Conservation (phyloP, 148 eudicot species). For the Fagopyrum homotropicum region DNA sequence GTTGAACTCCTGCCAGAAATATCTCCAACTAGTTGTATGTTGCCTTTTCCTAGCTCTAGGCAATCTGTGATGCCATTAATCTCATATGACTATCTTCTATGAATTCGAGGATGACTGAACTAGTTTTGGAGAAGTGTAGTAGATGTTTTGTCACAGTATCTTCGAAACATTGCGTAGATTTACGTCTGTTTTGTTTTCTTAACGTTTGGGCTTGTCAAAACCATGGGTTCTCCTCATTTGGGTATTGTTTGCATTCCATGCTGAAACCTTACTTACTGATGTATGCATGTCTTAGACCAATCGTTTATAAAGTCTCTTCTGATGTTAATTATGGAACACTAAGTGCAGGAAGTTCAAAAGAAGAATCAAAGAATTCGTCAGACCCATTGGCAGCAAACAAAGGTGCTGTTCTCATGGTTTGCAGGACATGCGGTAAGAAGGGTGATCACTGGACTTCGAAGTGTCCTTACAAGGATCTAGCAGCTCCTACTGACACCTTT, state of each 20-base stretch:
- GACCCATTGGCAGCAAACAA: slow-evolving; percentile 50
- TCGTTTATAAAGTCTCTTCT: neutral
- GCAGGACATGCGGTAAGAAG: slow-evolving; percentile 84
- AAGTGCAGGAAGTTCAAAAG: slow-evolving; percentile 47
- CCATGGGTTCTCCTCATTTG: neutral
- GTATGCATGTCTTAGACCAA: neutral
- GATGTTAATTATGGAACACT: neutral
- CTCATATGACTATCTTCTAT: neutral
- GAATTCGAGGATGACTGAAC: neutral
- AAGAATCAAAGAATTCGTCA: slow-evolving; percentile 55
- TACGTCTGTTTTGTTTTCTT: neutral
- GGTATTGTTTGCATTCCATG: neutral
- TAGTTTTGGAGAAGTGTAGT: neutral
- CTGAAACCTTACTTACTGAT: neutral
- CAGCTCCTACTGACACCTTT: slow-evolving; percentile 46
- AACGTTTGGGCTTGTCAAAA: neutral
- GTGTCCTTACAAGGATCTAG: slow-evolving; percentile 93
- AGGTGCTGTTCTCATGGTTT: slow-evolving; percentile 87
- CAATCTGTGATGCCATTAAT: neutral
- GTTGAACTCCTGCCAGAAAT: neutral
- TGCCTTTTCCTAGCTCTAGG: neutral
- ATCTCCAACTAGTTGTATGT: neutral
- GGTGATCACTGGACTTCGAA: slow-evolving; percentile 97
- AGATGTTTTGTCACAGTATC: neutral
- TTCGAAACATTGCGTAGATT: neutral